Evolutionary conservation across 371 early-diverging fungal species (phyloP).

Genomic region (Mortierella sp.): DNA sequence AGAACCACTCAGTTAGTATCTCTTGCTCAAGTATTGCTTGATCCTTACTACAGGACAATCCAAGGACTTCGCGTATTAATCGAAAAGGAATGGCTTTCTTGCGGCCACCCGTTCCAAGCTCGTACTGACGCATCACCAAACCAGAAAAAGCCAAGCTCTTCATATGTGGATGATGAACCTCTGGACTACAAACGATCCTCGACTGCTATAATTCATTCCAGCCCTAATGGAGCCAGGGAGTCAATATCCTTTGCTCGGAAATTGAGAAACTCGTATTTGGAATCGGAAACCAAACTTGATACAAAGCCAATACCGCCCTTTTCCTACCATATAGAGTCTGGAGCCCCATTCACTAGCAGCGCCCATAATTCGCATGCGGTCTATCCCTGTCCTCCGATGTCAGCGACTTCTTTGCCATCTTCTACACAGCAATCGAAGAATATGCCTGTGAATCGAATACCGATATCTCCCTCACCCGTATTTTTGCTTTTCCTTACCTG

Average conservation of each 20-base stretch:
- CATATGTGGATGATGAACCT: constrained; percentile 10
- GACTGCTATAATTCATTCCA: constrained; percentile 24
- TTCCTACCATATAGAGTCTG: constrained; percentile 21
- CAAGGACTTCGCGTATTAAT: constrained; percentile 58
- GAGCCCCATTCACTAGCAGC: neutral
- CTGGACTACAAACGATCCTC: constrained; percentile 10
- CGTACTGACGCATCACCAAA: constrained; percentile 30
- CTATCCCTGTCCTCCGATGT: neutral
- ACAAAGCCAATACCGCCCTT: constrained; percentile 25
- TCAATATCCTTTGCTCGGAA: constrained; percentile 21
- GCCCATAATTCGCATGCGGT: neutral
- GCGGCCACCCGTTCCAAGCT: constrained; percentile 58
- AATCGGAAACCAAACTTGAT: constrained; percentile 11
- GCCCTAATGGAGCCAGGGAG: constrained; percentile 48
- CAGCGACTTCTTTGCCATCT: neutral
- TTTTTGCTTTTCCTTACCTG: constrained; percentile 60
- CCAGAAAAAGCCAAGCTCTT: constrained; percentile 11
- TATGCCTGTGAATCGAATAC: constrained; percentile 9
- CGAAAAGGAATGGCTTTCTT: constrained; percentile 60
- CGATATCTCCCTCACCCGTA: constrained; percentile 52
- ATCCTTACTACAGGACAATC: constrained; percentile 59
- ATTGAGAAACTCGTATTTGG: neutral
- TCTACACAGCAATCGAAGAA: constrained; percentile 6
- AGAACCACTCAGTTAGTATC: constrained; percentile 60
- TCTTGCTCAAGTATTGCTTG: constrained; percentile 57